Evolutionary conservation across 768 basidiomycete species (phyloP), one percentile per base, ranked within the genome.

Genomic region (Suillus lakei): DNA sequence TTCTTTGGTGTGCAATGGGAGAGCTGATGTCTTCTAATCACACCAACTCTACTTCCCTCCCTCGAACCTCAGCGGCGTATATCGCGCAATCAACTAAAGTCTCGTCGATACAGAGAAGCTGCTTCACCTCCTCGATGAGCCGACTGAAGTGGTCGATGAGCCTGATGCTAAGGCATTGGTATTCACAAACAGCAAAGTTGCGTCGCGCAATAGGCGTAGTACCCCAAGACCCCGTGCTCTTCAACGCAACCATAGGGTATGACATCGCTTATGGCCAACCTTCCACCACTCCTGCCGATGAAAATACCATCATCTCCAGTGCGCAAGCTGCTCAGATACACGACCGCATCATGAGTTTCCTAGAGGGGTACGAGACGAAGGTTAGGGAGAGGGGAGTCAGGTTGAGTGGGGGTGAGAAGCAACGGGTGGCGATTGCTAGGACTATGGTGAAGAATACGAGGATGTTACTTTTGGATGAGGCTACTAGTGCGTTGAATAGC

Each of bases 331-430:
- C 94, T 2, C 91, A 93, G 72, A 91, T 97, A 84, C 93, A 96
- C 72, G 93, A 95, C 44, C 84, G 91, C 7, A 92, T 97, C 70
- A 75, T 90, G 77, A 81, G 83, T 46, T 96, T 96, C 86, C 90
- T 93, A 4, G 92, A 95, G 65, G 88, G 86, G 8, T 96, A 96
- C 74, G 85, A 92, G 36, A 96, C 95, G 28, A 88, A 89, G 70
- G 89, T 96, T 43, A 95, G 95, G 23, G 95, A 96, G 78, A 83
- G 95, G 30, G 95, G 95, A 26, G 86, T 95, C n/a, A 80, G 94
- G 48, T 78, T 96, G 38, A 90, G 88, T 65, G 95, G 95, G 5
- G 95, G 95, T 12, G 94, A 96, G 81, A 94, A 94, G 78, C 93
- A 96, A 76, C 84, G 94, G 26, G 92, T 95, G 3, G 90, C 93